Base-by-base conservation (phyloP, 1,284 basidiomycete species). In the Retiboletus fuscus region DNA sequence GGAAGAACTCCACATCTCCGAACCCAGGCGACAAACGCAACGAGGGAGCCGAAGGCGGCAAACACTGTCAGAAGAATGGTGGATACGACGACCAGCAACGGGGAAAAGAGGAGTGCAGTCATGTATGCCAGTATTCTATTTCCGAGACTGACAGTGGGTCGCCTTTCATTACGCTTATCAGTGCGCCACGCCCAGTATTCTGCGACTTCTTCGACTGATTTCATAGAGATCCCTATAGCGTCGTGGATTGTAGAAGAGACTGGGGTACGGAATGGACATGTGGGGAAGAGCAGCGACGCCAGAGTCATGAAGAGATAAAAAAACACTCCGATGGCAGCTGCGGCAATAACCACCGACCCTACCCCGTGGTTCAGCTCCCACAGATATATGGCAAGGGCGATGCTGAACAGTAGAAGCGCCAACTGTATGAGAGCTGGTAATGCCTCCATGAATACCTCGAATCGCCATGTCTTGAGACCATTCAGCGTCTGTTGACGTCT, bases 191-290 rank as follows among this genome's bases (percentile, higher is more conserved):
- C 69, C 70, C 58, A 71, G 57, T 71, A 71, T 47, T 61, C 51
- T 18, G 63, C 55, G 8, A 71, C 46, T 15, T 71, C 55, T 51
- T 71, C 69, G 22, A 71, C 30, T 8, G 69, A 66, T 46, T 71
- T 61, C 63, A 71, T 71, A 15, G 39, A 13, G 12, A n/a, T 30
- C 18, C 43, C 57, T 15, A 57, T 26, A 20, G 20, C 13, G 20
- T 44, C 57, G 12, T 60, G 61, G 12, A 75, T 65, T 8, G 51
- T 57, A n/a, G 73, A 58, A 64, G 74, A 72, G 20, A 73, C 58
- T 8, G 74, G 72, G 5, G 72, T 73, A 12, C 72, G 75, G 60
- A 68, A 76, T 30, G 74, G 73, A 67, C 75, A 75, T n/a, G 55
- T 13, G 3, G 68, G 69, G 34, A 63, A 67, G 44, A 72, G n/a